Conservation (phyloP, 208 protist genomes). For the Entamoeba dispar region DNA sequence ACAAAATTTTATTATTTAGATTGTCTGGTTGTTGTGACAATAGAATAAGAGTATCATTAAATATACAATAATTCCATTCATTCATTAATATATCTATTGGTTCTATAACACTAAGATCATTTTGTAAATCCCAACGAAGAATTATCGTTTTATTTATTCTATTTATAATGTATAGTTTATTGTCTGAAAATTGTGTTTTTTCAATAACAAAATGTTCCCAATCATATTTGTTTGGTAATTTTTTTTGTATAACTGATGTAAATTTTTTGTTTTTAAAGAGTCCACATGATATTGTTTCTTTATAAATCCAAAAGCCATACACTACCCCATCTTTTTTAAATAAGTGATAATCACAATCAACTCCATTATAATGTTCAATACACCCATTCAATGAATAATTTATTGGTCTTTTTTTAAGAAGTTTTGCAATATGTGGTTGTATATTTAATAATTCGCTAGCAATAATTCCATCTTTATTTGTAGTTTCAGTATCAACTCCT, state of each 20-base stretch:
- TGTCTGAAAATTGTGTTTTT: not conserved
- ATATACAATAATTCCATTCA: not conserved
- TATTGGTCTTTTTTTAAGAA: not conserved
- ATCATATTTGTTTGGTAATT: not conserved
- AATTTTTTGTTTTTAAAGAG: not conserved
- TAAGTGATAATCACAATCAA: not conserved
- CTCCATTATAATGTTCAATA: not conserved
- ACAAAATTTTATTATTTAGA: not conserved
- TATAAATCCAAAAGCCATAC: not conserved
- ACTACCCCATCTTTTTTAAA: not conserved
- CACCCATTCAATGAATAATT: not conserved
- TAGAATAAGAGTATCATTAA: not conserved
- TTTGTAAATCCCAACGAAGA: not conserved
- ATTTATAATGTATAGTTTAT: not conserved
- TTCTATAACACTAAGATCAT: not conserved
- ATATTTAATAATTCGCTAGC: not conserved
- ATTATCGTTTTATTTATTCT: not conserved
- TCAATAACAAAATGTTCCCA: not conserved
- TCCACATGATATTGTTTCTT: not conserved
- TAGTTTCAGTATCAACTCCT: not conserved
- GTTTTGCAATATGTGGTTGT: not conserved
- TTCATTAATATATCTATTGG: not conserved
- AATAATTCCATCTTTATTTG: not conserved
- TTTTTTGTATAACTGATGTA: not conserved
- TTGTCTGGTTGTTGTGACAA: not conserved